A percentile compares a stretch with the other conserved stretches of the same genome.
These are phyloP conservation scores for Aspergillus wentii DNA, from an alignment of 495 filamentous ascomycete species.

Conservation along the genomic window DNA sequence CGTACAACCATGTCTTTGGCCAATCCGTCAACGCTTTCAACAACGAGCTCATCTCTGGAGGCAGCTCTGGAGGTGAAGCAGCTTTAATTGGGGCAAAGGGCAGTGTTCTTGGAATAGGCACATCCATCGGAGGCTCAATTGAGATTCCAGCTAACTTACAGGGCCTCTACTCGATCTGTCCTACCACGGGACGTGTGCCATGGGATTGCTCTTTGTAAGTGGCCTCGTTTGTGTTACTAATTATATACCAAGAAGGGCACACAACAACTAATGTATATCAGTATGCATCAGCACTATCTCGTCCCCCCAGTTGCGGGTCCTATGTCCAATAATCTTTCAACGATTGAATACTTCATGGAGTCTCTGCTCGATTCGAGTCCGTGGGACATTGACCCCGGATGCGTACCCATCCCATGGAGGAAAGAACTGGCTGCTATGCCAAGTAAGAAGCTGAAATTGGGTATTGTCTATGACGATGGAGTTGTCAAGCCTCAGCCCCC, in stretches of 20 bases:
- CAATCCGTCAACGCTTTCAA: constrained; percentile 56
- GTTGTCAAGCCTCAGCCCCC: constrained; percentile 54
- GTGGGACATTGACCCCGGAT: constrained; percentile 36
- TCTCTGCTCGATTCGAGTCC: constrained; percentile 28
- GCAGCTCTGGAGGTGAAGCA: constrained; percentile 63
- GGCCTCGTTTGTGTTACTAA: not conserved
- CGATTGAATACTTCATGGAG: constrained; percentile 37
- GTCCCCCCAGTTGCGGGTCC: constrained; percentile 38
- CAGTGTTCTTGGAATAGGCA: constrained; percentile 60
- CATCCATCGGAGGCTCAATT: constrained; percentile 66
- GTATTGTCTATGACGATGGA: constrained; percentile 49
- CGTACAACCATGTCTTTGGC: constrained; percentile 39
- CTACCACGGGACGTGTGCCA: constrained; percentile 56
- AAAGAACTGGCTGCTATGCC: constrained; percentile 18
- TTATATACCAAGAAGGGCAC: not conserved
- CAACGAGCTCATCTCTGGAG: constrained; percentile 51
- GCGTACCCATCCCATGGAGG: constrained; percentile 42
- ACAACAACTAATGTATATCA: not conserved
- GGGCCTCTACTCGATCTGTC: constrained; percentile 62
- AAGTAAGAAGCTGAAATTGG: constrained; percentile 39
- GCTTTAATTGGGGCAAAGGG: constrained; percentile 57
- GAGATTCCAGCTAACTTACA: constrained; percentile 59
- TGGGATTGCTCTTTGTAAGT: constrained; percentile 37
- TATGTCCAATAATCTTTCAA: constrained; percentile 35
- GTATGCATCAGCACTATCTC: constrained; percentile 24